A percentile compares a stretch with the other conserved stretches of the same genome.
Evolutionary conservation across 441 rosid species (phyloP).

Genomic region (Gossypium davidsonii): DNA sequence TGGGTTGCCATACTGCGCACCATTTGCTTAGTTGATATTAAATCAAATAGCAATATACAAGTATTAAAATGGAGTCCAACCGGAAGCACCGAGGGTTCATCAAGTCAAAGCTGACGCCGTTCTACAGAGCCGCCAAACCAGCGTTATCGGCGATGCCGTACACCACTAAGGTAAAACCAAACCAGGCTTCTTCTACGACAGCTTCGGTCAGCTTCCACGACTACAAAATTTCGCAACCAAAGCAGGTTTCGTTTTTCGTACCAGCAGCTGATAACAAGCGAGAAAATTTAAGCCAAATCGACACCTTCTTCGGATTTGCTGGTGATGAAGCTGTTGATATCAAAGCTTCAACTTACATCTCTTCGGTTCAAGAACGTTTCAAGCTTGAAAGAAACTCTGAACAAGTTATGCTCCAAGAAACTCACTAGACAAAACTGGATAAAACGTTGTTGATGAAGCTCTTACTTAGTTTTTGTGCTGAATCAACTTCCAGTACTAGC

Average conservation of each 20-base stretch:
- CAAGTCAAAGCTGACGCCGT: conserved; percentile 47
- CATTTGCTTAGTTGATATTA: neutral
- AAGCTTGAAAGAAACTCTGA: conserved; percentile 43
- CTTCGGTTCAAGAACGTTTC: conserved; percentile 53
- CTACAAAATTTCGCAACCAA: conserved; percentile 26
- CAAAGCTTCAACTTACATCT: conserved; percentile 43
- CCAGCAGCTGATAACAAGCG: conserved; percentile 15
- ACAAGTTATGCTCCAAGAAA: conserved; percentile 13
- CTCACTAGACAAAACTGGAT: neutral
- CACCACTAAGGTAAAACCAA: conserved; percentile 26
- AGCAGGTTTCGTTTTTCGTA: conserved; percentile 31
- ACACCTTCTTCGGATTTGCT: conserved; percentile 27
- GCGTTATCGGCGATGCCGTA: conserved; percentile 22
- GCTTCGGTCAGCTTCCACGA: conserved; percentile 28
- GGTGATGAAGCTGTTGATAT: conserved; percentile 41
- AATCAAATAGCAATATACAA: neutral
- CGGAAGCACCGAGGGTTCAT: conserved; percentile 45
- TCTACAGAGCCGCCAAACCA: conserved; percentile 28
- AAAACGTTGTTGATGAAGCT: neutral
- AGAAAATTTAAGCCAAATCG: conserved; percentile 23
- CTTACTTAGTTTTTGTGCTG: neutral
- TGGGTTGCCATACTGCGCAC: neutral
- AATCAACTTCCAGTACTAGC: neutral
- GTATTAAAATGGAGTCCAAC: conserved; percentile 31
- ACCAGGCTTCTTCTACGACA: conserved; percentile 17